Conservation (phyloP, 345 rosid species). For the Gossypium anomalum region DNA sequence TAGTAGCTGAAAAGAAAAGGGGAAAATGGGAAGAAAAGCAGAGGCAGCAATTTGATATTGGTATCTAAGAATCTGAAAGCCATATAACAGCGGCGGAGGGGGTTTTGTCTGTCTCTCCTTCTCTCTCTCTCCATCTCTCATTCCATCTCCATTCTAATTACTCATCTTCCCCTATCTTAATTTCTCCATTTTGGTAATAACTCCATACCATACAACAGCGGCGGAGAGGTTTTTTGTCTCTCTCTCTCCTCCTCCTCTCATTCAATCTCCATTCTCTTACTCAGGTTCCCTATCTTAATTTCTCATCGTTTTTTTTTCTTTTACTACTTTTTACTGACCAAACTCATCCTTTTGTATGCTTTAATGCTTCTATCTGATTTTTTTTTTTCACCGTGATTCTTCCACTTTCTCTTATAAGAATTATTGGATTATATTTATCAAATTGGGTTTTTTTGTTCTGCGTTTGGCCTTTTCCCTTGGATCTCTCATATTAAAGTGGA, state of each 20-base stretch:
- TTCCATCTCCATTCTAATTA: background rate
- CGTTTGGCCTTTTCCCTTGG: background rate
- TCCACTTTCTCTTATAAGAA: background rate
- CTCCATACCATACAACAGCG: background rate
- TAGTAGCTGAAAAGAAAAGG: background rate
- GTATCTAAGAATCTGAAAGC: constrained; percentile 4
- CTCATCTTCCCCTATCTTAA: background rate
- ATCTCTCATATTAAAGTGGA: background rate
- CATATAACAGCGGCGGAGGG: constrained; percentile 14
- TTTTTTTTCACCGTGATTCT: background rate
- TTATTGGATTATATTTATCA: background rate
- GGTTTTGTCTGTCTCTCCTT: background rate
- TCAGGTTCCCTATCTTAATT: constrained; percentile 5
- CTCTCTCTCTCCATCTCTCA: background rate
- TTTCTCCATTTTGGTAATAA: background rate
- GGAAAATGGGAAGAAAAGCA: background rate
- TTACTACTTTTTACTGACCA: background rate
- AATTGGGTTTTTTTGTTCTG: background rate
- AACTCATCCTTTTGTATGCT: background rate
- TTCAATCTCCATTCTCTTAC: background rate
- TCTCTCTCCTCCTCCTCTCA: background rate
- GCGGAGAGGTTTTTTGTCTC: background rate
- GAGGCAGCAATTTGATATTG: background rate
- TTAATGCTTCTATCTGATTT: background rate
- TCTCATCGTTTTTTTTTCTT: background rate